A percentile compares a stretch with the other conserved stretches of the same genome.
phyloP scores from a whole-genome alignment of 140 eudicot genomes.

The Senecio squalidus region DNA sequence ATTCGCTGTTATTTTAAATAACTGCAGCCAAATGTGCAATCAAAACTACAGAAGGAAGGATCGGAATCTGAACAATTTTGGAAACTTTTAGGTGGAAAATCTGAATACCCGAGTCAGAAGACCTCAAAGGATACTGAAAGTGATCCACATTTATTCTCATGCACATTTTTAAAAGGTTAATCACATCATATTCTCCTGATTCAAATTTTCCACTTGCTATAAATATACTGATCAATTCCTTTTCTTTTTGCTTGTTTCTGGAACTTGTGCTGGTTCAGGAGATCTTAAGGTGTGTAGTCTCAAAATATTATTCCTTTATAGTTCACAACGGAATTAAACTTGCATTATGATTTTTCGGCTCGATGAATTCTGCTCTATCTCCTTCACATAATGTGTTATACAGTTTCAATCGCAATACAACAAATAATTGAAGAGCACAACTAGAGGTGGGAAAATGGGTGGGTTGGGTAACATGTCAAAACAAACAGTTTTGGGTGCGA shows the following conservation, averaged over 20 bases:
- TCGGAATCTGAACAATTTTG: conserved; percentile 89
- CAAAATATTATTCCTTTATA: background rate
- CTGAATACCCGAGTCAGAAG: conserved; percentile 90
- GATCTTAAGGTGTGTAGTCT: conserved; percentile 66
- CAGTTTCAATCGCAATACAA: conserved; percentile 16
- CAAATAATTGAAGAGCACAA: no score
- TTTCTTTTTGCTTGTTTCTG: conserved; percentile 22
- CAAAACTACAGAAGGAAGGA: conserved; percentile 81
- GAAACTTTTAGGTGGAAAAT: conserved; percentile 89
- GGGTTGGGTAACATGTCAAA: no score
- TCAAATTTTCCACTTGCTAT: conserved; percentile 9
- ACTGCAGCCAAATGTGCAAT: conserved; percentile 85
- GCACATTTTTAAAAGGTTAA: conserved; percentile 64
- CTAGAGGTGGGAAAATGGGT: no score
- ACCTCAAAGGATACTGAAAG: conserved; percentile 71
- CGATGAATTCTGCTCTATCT: no score
- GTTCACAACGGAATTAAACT: background rate
- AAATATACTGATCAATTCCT: conserved; percentile 17
- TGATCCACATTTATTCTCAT: conserved; percentile 89
- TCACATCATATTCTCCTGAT: conserved; percentile 1
- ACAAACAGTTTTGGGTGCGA: no score
- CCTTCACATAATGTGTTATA: background rate
- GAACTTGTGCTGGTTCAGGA: conserved; percentile 48
- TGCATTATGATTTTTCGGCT: background rate
- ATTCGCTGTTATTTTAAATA: background rate